Conservation (phyloP, 2,329 filamentous ascomycete species). For the Clonostachys sp. region DNA sequence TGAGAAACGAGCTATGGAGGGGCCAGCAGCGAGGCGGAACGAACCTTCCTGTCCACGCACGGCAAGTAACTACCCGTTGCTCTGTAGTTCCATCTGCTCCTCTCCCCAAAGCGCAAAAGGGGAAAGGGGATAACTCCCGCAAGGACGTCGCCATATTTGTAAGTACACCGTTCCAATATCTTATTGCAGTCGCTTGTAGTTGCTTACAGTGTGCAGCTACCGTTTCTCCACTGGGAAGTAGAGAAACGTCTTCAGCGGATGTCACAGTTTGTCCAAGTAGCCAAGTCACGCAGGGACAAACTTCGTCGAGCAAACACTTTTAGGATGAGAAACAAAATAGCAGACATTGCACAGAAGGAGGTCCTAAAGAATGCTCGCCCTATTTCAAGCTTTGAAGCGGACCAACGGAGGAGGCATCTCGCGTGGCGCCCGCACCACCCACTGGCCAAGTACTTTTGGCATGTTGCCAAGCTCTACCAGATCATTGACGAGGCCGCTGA, state of each 20-base stretch:
- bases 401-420: background rate
- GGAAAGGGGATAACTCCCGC: background rate
- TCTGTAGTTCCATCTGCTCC: conserved; percentile 8
- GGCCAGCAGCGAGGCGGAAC: conserved; percentile 8
- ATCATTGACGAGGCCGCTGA: conserved; percentile 11
- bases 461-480: conserved; percentile 7
- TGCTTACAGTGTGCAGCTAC: conserved; percentile 4
- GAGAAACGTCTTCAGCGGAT: conserved; percentile 9
- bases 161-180: background rate
- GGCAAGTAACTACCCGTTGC: conserved; percentile 9
- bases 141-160: conserved; percentile 9
- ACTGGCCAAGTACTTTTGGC: conserved; percentile 12
- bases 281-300: conserved; percentile 7
- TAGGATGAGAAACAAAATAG: conserved; percentile 2
- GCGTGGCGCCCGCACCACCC: conserved; percentile 6
- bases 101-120: background rate
- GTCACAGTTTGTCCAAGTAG: conserved; percentile 8
- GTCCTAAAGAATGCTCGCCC: background rate
- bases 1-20: conserved; percentile 9
- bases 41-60: conserved; percentile 6
- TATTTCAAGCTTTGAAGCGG: conserved; percentile 1
- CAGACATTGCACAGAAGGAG: conserved; percentile 4
- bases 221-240: conserved; percentile 10
- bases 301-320: conserved; percentile 6
- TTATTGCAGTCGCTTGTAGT: background rate